Evolutionary conservation across 2,329 filamentous ascomycete genomes (phyloP), one percentile per base, ranked within the genome.

Genomic region (Pseudogymnoascus sp.): DNA sequence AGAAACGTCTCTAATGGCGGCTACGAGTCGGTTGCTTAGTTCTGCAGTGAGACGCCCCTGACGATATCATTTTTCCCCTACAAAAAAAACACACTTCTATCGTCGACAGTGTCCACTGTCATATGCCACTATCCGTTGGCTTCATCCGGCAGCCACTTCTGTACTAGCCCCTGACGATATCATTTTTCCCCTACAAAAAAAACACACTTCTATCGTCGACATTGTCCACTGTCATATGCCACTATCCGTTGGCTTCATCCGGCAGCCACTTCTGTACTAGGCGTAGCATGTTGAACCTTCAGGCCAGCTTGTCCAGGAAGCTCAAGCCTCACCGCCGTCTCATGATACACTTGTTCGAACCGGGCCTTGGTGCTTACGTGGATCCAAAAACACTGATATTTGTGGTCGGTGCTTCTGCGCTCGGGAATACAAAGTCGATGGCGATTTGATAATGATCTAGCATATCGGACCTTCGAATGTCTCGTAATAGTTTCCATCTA

Each of bases 141-240:
- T 14, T 65, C 45, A 10, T 59, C 59, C 5, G 26, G n/a, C 16
- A 16, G 11, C 12, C 49, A 58, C 1, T 31, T 31, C 4, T 6
- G 31, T 31, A 58, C 49, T 11, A 31, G 23, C 41, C 21, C 6
- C 6, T 45, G 16, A 6, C 7, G 29, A 38, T 29, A 37, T 14
- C n/a, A 38, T 59, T 35, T 21, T 14, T 59, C 55, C 31, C 23
- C 2, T 26, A 16, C 29, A 49, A 29, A 59, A 19, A 19, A 19
- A 19, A 1, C 19, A 19, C 19, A 1, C 19, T 19, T 19, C 19
- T 19, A 19, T 19, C 19, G 19, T 19, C 19, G 19, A 19, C 19
- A 19, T 19, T 19, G 19, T 19, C 19, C 16, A n/a, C 62, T 29
- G 76, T 61, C 38, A 76, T 66, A 3, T 71, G 16, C 74, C 72